These are phyloP conservation scores for Clarireedia homoeocarpa DNA, from an alignment of 2,329 filamentous ascomycete species.

Conservation along the genomic window DNA sequence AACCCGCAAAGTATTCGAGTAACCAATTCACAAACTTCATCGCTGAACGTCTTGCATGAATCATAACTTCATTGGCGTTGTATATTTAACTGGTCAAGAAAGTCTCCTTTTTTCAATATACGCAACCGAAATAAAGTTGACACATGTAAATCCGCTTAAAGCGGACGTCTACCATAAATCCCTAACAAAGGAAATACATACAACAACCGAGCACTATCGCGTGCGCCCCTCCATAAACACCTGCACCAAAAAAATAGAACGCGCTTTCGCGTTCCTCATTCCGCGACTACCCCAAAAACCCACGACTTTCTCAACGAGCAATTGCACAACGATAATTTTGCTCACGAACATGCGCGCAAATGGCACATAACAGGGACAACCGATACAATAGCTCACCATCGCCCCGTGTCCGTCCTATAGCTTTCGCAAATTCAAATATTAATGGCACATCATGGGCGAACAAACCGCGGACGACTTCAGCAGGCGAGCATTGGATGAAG, in stretches of 20 bases:
- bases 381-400: conserved; percentile 9
- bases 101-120: too few species aligned
- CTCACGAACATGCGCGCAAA: conserved; percentile 4
- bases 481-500: conserved; percentile 1
- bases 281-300: neutral
- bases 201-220: neutral
- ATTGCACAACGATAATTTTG: neutral
- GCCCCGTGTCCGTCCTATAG: conserved; percentile 2
- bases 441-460: neutral
- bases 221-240: neutral
- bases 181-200: neutral
- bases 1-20: too few species aligned
- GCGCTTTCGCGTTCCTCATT: conserved; percentile 2
- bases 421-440: neutral
- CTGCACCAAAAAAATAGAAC: neutral
- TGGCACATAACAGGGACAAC: conserved; percentile 5
- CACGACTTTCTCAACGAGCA: neutral
- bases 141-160: too few species aligned
- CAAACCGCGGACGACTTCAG: neutral
- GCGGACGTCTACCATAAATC: neutral
- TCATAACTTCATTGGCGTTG: too few species aligned
- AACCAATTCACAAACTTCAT: too few species aligned
- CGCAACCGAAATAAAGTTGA: too few species aligned
- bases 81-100: too few species aligned
- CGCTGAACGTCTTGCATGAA: too few species aligned